These are phyloP conservation scores for Kurtzmaniella quercitrusa DNA, from an alignment of 1,139 yeast genomes.

Conservation along the genomic window DNA sequence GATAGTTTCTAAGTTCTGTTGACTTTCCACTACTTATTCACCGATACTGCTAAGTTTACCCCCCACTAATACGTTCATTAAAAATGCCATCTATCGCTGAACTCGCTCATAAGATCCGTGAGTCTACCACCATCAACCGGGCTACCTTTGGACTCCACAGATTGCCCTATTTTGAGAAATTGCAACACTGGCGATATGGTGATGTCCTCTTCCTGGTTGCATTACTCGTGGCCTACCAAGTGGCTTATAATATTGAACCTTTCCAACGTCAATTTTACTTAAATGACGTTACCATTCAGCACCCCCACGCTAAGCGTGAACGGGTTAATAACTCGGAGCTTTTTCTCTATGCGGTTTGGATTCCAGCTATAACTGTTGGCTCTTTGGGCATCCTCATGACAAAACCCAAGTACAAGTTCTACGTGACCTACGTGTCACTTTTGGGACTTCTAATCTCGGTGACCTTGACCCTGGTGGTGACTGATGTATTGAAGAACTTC, in stretches of 20 bases:
- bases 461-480: slow-evolving; percentile 37
- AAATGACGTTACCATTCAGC: slow-evolving; percentile 48
- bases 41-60: too few relatives aligned
- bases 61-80: background rate
- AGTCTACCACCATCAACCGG: slow-evolving; percentile 32
- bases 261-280: slow-evolving; percentile 65
- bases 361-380: slow-evolving; percentile 30
- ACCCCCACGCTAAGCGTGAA: slow-evolving; percentile 67
- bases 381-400: slow-evolving; percentile 24
- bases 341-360: slow-evolving; percentile 32
- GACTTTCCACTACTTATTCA: too few relatives aligned
- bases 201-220: slow-evolving; percentile 46
- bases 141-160: slow-evolving; percentile 46
- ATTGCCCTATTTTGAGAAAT: slow-evolving; percentile 21
- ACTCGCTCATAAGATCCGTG: background rate
- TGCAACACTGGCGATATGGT: slow-evolving; percentile 56
- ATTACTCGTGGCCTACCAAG: slow-evolving; percentile 38
- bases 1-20: too few relatives aligned
- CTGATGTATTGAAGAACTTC: slow-evolving; percentile 59
- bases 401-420: slow-evolving; percentile 30
- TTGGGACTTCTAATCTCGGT: slow-evolving; percentile 38
- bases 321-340: slow-evolving; percentile 43
- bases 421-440: slow-evolving; percentile 36
- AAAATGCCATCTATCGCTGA: background rate
- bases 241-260: slow-evolving; percentile 50